Base-by-base conservation (phyloP, 176 grass and related monocot genomes). In the Leersia perrieri region DNA sequence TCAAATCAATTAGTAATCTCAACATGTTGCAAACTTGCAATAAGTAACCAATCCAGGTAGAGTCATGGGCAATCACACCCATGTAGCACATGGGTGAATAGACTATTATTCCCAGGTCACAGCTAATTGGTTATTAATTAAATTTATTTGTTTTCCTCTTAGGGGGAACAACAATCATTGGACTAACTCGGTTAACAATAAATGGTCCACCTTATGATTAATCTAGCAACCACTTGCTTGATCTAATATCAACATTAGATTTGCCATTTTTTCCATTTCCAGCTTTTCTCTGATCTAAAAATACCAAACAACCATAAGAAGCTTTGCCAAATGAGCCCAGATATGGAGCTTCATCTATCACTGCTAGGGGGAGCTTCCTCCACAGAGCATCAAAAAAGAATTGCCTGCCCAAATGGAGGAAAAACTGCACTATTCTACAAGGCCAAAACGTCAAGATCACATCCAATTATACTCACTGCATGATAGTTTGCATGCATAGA, bases 21-120 rank as follows among this genome's bases (percentile, higher is more conserved):
- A 66, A 28, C 44, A 80, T 80, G 77, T 80, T 80, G 47, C 63
- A 60, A 80, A 68, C 64, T 80, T 80, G 47, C 63, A 60, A 26
- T 32, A 8, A 27, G 13, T 84, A 76, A 10, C 2, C 3, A 76
- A 69, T 32, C 9, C 9, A 23, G 36, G 2, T 42, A 11, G 32
- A 51, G 49, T 75, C 42, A 66, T 76, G 5, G 64, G 35, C 62
- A 76, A 40, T 44, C 2, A 18, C 31, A 12, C 35, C 27, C 35
- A 29, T 44, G 67, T 20, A 45, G 38, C 51, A 44, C 53, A 68
- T 69, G 64, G 42, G 11, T 10, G 41, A 22, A 15, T 34, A 58
- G 26, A 16, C 1, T 72, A 18, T 31, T 60, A 33, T 36, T 62
- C 36, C 18, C 31, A 23, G 23, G 68, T 16, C 41, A 44, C 36